Conservation (phyloP, 2,329 filamentous ascomycete species). For the Trichoderma aggressivum region DNA sequence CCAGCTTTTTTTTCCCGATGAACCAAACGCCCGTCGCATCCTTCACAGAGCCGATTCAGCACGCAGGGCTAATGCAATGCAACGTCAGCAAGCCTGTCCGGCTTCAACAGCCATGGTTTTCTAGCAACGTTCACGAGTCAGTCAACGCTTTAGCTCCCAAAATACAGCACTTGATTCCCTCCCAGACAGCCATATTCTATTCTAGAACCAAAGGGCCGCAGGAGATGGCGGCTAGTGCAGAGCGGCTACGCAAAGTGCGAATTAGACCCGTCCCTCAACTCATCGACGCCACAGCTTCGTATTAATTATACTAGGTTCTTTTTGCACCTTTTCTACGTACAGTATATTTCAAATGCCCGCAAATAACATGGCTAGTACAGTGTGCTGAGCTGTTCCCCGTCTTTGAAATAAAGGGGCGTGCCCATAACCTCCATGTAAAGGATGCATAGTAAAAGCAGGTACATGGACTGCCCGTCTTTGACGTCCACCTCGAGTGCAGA, state of each 20-base stretch:
- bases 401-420: constrained; percentile 7
- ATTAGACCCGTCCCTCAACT: constrained; percentile 5
- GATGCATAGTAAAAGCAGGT: background rate
- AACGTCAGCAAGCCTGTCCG: background rate
- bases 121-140: background rate
- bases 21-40: background rate
- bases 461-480: background rate
- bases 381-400: background rate
- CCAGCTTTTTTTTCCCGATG: background rate
- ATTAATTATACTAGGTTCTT: constrained; percentile 5
- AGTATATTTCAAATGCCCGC: background rate
- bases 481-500: background rate
- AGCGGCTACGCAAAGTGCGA: background rate
- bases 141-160: background rate
- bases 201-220: background rate
- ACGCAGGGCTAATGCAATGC: background rate
- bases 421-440: background rate
- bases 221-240: background rate
- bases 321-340: background rate
- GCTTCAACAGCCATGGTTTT: background rate
- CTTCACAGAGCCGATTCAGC: background rate
- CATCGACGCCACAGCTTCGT: background rate
- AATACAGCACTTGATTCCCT: background rate
- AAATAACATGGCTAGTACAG: background rate
- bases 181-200: background rate